Evolutionary conservation across 1,139 yeast species (phyloP), one percentile per base, ranked within the genome.

Genomic region (Hyphopichia pseudoburtonii): DNA sequence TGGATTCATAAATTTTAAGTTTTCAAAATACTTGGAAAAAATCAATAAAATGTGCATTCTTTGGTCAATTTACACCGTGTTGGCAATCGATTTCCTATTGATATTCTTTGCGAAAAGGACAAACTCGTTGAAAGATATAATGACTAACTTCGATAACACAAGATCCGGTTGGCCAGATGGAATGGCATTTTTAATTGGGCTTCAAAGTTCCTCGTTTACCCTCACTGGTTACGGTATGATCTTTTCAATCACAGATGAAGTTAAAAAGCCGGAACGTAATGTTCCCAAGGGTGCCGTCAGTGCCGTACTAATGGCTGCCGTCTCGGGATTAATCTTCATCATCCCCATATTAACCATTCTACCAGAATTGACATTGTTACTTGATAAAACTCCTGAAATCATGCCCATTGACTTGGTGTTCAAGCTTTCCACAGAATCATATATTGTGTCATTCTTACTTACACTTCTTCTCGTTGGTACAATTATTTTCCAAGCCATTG

Each of bases 231-330:
- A 83, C 56, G 92, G 92, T 19, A 81, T 86, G 76, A 67, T 87
- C 19, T 86, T 88, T 14, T 82, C 92, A 6, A 76, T 86, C 70
- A 80, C 89, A 25, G 95, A 86, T 54, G 95, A 86, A 60, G 92
- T 86, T 11, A 79, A 80, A 47, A 70, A 70, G 27, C 92, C 95
- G 0, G 90, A 86, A 52, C 73, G 70, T 44, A 82, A 80, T 38
- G 82, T 87, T 56, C 90, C 95, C n/a, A 76, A 76, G 43, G 95
- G 95, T 4, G 79, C 86, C 52, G 63, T 84, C 1, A 68, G 76
- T 38, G 78, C 94, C 1, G 84, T 86, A 5, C 42, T 80, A 34
- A 68, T 85, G 34, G 77, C 94, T 3, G 72, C 82, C 0, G 47
- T 79, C 12, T 81, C 84, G 17, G 95, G 95, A 0, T 57, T 86